phyloP scores from a whole-genome alignment of 164 flowering plant genomes.

The Saururus chinensis region DNA sequence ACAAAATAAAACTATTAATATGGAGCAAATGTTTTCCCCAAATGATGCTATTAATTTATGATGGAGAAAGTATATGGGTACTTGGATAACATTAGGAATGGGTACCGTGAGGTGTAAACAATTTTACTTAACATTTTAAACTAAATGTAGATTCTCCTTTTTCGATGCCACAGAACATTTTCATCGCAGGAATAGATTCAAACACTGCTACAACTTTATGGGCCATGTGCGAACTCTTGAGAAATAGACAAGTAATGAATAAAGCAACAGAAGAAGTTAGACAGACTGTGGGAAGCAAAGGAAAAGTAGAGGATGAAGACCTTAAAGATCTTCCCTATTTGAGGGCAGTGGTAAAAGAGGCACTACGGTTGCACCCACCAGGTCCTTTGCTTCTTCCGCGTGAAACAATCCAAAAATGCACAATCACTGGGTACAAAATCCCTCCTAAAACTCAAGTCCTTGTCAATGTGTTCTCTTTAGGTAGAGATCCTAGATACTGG shows the following conservation, averaged over 20 bases:
- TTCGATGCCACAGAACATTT: neutral
- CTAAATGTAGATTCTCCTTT: neutral
- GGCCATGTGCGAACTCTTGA: slow-evolving; percentile 2
- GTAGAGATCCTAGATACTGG: slow-evolving; percentile 26
- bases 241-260: neutral
- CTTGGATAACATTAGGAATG: too few relatives aligned
- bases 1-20: too few relatives aligned
- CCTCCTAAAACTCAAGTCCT: slow-evolving; percentile 11
- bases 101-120: too few relatives aligned
- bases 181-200: neutral
- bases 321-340: neutral
- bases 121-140: too few relatives aligned
- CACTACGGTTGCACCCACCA: slow-evolving; percentile 2
- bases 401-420: neutral
- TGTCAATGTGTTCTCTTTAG: slow-evolving; percentile 17
- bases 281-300: neutral
- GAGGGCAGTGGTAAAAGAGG: neutral
- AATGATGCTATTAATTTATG: too few relatives aligned
- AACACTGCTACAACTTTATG: neutral
- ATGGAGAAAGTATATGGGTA: too few relatives aligned
- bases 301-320: slow-evolving; percentile 1
- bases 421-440: slow-evolving; percentile 12
- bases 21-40: too few relatives aligned
- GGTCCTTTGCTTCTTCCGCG: neutral
- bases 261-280: neutral